Percentiles rank a stretch among this genome's conserved stretches.
phyloP scores from a whole-genome alignment of 2,329 filamentous ascomycete genomes.

The Penicillium paneum region DNA sequence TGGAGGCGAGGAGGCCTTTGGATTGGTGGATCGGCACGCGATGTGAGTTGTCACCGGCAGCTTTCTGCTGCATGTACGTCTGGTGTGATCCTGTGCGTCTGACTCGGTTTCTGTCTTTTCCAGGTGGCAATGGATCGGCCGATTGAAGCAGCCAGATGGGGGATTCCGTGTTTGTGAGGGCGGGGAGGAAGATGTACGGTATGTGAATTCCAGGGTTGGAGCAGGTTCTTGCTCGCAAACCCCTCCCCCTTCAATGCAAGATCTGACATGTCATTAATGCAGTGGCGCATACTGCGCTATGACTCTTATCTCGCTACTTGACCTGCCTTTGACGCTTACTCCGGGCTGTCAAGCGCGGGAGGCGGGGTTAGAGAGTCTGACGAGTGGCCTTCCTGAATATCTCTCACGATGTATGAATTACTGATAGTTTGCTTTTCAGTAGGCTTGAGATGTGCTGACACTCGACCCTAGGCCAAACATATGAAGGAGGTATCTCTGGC shows the following conservation, averaged over 20 bases:
- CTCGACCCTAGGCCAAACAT: slow-evolving; percentile 70
- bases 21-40: slow-evolving; percentile 72
- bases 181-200: slow-evolving; percentile 91
- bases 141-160: slow-evolving; percentile 79
- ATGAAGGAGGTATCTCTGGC: slow-evolving; percentile 87
- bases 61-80: background rate
- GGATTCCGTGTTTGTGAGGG: slow-evolving; percentile 84
- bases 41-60: slow-evolving; percentile 52
- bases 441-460: slow-evolving; percentile 13
- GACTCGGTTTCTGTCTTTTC: slow-evolving; percentile 13
- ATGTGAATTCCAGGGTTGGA: slow-evolving; percentile 30
- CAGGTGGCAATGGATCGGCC: slow-evolving; percentile 80
- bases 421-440: background rate
- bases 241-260: slow-evolving; percentile 12
- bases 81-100: slow-evolving; percentile 16
- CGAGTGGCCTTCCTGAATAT: slow-evolving; percentile 73
- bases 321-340: slow-evolving; percentile 76
- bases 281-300: slow-evolving; percentile 91
- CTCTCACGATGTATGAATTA: slow-evolving; percentile 68
- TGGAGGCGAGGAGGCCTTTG: slow-evolving; percentile 69
- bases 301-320: slow-evolving; percentile 76
- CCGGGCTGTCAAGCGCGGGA: slow-evolving; percentile 65
- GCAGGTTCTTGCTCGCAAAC: background rate
- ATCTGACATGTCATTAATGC: slow-evolving; percentile 17
- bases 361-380: slow-evolving; percentile 63